Percentiles rank a stretch among this genome's conserved stretches.
Evolutionary conservation across 306 rosid genomes (phyloP).

Genomic region (Gastrolobium villosum): DNA sequence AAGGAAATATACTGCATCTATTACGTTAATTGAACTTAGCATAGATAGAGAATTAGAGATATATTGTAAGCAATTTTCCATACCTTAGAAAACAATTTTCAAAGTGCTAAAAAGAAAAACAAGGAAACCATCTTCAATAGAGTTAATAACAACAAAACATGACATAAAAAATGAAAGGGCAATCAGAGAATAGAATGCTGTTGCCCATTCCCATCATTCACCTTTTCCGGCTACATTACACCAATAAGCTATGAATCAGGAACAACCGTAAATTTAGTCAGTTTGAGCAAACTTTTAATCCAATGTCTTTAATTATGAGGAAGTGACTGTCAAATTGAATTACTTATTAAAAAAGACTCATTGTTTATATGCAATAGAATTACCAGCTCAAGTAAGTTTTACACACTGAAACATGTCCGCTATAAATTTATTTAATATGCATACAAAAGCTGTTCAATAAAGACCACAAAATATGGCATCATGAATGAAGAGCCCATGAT

Average conservation of each 20-base stretch:
- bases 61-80: neutral
- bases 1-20: slow-evolving; percentile 6
- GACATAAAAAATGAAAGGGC: slow-evolving; percentile 2
- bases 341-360: neutral
- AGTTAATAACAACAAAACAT: neutral
- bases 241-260: neutral
- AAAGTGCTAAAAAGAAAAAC: neutral
- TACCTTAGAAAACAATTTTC: neutral
- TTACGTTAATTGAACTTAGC: neutral
- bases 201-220: slow-evolving; percentile 7
- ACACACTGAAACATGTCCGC: neutral
- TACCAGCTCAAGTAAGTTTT: neutral
- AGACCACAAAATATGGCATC: slow-evolving; percentile 14
- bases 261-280: neutral
- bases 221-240: neutral
- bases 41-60: neutral
- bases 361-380: neutral
- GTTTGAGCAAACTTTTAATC: neutral
- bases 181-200: neutral
- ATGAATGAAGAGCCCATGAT: neutral
- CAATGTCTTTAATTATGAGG: slow-evolving; percentile 17
- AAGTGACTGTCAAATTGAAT: neutral
- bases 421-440: neutral
- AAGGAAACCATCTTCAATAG: neutral
- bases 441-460: slow-evolving; percentile 3